Percentiles rank a stretch among this genome's conserved stretches.
These are phyloP conservation scores for Colletotrichum endophyticum DNA, from an alignment of 2,329 filamentous ascomycete genomes.

Conservation along the genomic window DNA sequence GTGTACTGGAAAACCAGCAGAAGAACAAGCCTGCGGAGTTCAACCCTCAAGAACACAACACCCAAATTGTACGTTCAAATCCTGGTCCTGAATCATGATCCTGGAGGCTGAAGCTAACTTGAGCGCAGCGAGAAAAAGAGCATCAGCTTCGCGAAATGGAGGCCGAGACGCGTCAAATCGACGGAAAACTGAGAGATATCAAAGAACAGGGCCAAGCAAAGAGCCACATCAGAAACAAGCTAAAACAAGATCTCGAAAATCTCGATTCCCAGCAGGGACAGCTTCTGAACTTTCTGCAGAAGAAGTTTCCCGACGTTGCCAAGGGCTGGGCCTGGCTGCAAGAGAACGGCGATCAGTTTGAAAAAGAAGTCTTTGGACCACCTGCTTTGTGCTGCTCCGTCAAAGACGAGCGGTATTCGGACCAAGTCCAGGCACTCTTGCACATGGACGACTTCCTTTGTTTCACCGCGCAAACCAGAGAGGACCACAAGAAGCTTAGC, in stretches of 20 bases:
- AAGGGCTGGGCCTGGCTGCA: slow-evolving; percentile 84
- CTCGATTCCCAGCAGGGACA: slow-evolving; percentile 79
- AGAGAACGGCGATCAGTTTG: slow-evolving; percentile 70
- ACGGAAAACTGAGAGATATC: slow-evolving; percentile 45
- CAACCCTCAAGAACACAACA: slow-evolving; percentile 73
- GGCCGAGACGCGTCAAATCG: slow-evolving; percentile 40
- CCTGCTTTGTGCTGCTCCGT: slow-evolving; percentile 81
- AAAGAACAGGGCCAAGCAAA: slow-evolving; percentile 47
- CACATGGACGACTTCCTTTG: slow-evolving; percentile 59
- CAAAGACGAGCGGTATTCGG: slow-evolving; percentile 70
- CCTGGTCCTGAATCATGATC: background rate
- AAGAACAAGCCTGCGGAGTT: slow-evolving; percentile 70
- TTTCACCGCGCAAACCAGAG: slow-evolving; percentile 77
- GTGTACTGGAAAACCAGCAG: slow-evolving; percentile 65
- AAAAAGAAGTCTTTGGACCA: slow-evolving; percentile 80
- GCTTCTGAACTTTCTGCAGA: slow-evolving; percentile 69
- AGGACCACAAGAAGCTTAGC: slow-evolving; percentile 78
- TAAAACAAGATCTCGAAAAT: slow-evolving; percentile 55
- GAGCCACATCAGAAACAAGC: slow-evolving; percentile 36
- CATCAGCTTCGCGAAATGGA: slow-evolving; percentile 59
- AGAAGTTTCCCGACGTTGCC: slow-evolving; percentile 66
- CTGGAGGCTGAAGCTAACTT: background rate
- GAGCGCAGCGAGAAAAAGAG: slow-evolving; percentile 63
- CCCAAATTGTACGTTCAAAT: slow-evolving; percentile 67
- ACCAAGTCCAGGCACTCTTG: slow-evolving; percentile 59